These are phyloP conservation scores for Exserohilum rostratum DNA, from an alignment of 2,329 filamentous ascomycete species.

Conservation along the genomic window DNA sequence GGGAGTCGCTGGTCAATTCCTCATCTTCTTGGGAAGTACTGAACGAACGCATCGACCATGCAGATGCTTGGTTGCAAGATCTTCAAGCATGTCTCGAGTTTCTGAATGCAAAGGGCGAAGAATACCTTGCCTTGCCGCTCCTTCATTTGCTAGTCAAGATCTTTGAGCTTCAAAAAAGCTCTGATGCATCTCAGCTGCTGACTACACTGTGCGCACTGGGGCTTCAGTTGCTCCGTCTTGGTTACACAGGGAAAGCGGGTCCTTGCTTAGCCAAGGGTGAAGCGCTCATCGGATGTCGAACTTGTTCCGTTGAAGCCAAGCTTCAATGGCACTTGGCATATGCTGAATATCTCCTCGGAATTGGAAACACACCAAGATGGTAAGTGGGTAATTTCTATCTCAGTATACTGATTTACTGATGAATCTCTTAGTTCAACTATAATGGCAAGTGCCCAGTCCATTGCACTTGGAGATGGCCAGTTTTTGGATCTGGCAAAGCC, in stretches of 20 bases:
- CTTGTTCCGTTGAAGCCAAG: conserved; percentile 53
- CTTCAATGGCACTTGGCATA: conserved; percentile 71
- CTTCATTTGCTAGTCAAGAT: conserved; percentile 57
- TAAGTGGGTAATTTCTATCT: conserved; percentile 19
- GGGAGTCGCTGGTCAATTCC: conserved; percentile 48
- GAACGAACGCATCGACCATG: conserved; percentile 56
- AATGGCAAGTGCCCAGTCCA: conserved; percentile 36
- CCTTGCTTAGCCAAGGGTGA: conserved; percentile 65
- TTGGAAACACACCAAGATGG: conserved; percentile 69
- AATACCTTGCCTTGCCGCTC: conserved; percentile 56
- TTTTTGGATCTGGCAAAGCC: conserved; percentile 41
- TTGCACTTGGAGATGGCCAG: conserved; percentile 35
- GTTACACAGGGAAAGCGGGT: conserved; percentile 65
- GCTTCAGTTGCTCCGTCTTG: conserved; percentile 63
- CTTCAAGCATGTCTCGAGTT: conserved; percentile 62
- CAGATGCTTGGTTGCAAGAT: conserved; percentile 56
- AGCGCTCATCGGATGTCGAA: conserved; percentile 51
- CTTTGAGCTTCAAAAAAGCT: conserved; percentile 52
- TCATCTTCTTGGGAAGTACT: conserved; percentile 48
- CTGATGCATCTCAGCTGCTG: conserved; percentile 49
- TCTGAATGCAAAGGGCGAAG: conserved; percentile 63
- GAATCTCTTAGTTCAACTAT: conserved; percentile 27
- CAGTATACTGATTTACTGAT: conserved; percentile 20
- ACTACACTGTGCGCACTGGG: conserved; percentile 56
- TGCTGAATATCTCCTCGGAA: conserved; percentile 74